Conservation (phyloP, 2,329 filamentous ascomycete genomes). For the Colletotrichum ledebouriae region DNA sequence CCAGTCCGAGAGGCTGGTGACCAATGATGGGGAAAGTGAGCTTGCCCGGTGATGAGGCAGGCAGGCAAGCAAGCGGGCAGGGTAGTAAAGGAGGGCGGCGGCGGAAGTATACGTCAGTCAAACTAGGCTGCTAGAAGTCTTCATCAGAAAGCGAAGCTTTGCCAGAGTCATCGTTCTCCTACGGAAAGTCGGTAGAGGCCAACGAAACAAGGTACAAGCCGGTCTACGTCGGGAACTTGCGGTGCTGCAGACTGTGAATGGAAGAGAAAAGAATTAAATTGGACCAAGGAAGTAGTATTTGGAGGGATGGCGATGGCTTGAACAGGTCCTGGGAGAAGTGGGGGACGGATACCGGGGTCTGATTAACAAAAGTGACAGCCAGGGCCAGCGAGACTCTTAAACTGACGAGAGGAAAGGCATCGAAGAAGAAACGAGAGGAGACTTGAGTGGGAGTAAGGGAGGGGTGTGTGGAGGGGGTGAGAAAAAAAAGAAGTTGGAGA, state of each 20-base stretch:
- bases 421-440: conserved; percentile 41
- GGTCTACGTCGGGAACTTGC: conserved; percentile 55
- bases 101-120: conserved; percentile 55
- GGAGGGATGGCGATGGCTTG: conserved; percentile 43
- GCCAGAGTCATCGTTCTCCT: conserved; percentile 55
- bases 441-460: conserved; percentile 29
- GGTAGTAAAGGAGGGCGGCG: conserved; percentile 48
- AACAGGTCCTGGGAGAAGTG: conserved; percentile 41
- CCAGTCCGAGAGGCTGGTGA: conserved; percentile 49
- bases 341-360: conserved; percentile 44
- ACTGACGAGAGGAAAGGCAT: conserved; percentile 41
- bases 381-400: conserved; percentile 38
- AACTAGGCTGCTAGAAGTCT: conserved; percentile 54
- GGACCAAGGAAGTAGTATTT: conserved; percentile 42
- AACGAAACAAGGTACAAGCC: conserved; percentile 50
- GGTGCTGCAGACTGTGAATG: conserved; percentile 47
- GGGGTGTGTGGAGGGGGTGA: conserved; percentile 39
- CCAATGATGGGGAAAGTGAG: conserved; percentile 56
- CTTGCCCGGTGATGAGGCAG: conserved; percentile 42
- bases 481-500: conserved; percentile 35
- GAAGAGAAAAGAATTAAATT: conserved; percentile 45
- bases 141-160: conserved; percentile 52
- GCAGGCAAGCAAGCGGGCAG: conserved; percentile 42
- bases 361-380: conserved; percentile 45
- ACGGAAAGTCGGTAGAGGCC: conserved; percentile 48